These are phyloP conservation scores for Tolypocladium sp. DNA, from an alignment of 2,329 filamentous ascomycete genomes.

Conservation along the genomic window DNA sequence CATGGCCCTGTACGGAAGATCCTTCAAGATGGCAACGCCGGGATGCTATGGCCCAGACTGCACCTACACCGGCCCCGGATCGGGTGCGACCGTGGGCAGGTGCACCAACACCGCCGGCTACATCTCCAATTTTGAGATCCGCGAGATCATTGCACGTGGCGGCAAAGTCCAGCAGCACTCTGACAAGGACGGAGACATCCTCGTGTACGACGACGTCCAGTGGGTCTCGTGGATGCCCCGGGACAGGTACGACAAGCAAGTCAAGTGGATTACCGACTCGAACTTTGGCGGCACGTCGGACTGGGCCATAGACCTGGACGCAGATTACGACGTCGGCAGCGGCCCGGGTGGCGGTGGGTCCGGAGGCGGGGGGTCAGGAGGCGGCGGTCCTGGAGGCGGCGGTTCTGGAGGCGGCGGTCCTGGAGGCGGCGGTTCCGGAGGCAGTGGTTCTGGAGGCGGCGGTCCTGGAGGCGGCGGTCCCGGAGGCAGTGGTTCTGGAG, in stretches of 20 bases:
- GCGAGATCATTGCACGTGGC: constrained; percentile 6
- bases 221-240: constrained; percentile 5
- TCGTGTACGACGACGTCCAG: constrained; percentile 11
- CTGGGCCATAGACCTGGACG: background rate
- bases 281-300: background rate
- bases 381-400: no score
- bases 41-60: constrained; percentile 18
- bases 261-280: background rate
- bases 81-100: constrained; percentile 11
- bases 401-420: background rate
- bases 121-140: constrained; percentile 20
- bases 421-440: background rate
- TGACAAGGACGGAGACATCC: constrained; percentile 4
- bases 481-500: background rate
- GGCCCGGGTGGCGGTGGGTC: background rate
- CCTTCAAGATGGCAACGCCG: constrained; percentile 20
- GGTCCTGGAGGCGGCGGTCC: background rate
- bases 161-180: background rate
- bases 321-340: background rate
- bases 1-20: constrained; percentile 19
- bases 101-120: constrained; percentile 20
- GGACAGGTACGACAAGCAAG: background rate
- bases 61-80: constrained; percentile 13
- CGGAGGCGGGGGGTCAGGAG: background rate
- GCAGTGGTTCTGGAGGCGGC: background rate